Percentiles rank a stretch among this genome's conserved stretches.
phyloP scores from a whole-genome alignment of 352 stramenopile species.

The Pythium sp. region DNA sequence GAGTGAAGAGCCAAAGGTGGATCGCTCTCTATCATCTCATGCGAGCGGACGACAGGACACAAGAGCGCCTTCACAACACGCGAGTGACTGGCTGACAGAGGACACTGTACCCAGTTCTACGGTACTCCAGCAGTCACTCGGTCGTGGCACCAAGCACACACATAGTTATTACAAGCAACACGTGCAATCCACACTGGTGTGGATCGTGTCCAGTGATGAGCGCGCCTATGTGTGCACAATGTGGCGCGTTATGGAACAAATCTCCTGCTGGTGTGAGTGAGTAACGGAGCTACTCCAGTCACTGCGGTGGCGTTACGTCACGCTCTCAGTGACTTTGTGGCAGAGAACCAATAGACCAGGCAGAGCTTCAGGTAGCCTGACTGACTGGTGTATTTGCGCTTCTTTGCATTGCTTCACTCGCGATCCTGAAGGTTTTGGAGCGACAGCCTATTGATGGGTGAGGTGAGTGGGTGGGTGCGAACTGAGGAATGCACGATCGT shows the following conservation, averaged over 20 bases:
- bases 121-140: neutral
- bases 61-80: neutral
- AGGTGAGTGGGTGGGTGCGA: neutral
- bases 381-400: neutral
- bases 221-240: neutral
- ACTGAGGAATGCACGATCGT: neutral
- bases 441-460: neutral
- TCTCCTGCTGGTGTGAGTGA: neutral
- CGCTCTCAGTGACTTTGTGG: neutral
- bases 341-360: neutral
- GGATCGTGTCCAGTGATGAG: neutral
- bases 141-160: neutral
- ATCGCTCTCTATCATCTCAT: neutral
- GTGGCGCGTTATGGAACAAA: neutral
- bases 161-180: too few species aligned
- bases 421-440: neutral
- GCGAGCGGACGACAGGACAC: neutral
- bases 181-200: too few species aligned
- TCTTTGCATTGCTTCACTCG: neutral
- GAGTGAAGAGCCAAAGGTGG: neutral
- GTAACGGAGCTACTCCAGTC: constrained; percentile 6
- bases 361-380: too few species aligned
- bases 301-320: constrained; percentile 7
- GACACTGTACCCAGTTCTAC: neutral
- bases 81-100: neutral